These are phyloP conservation scores for Geotrichum cucujoidarum DNA, from an alignment of 1,139 yeast species.

Conservation along the genomic window DNA sequence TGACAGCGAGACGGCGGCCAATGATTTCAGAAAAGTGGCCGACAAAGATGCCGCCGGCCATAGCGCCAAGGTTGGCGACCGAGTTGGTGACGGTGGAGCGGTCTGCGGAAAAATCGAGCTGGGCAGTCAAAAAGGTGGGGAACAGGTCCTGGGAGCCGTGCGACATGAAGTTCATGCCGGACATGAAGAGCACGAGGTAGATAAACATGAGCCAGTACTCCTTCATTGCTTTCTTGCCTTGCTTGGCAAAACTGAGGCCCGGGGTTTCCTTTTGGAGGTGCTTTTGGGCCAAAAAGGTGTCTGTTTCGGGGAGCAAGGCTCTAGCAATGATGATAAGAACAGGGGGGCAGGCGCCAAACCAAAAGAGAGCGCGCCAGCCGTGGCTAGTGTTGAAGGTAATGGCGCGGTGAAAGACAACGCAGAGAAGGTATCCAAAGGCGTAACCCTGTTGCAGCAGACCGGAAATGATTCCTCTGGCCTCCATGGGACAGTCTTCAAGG, in stretches of 20 bases:
- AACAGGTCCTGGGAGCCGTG: conserved; percentile 73
- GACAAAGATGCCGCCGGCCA: conserved; percentile 56
- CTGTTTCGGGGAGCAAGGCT: conserved; percentile 54
- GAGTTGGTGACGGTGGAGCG: conserved; percentile 61
- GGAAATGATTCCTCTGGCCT: conserved; percentile 55
- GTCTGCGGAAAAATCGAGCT: conserved; percentile 47
- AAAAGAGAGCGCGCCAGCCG: conserved; percentile 72
- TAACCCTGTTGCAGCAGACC: conserved; percentile 72
- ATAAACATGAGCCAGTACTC: conserved; percentile 41
- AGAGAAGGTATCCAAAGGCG: conserved; percentile 62
- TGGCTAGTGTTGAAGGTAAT: conserved; percentile 47
- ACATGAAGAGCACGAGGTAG: conserved; percentile 53
- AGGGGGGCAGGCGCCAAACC: conserved; percentile 75
- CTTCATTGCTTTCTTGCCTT: conserved; percentile 32
- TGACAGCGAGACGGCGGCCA: conserved; percentile 57
- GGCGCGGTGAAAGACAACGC: conserved; percentile 57
- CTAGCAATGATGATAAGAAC: conserved; percentile 54
- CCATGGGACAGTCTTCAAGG: conserved; percentile 60
- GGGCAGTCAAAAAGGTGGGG: conserved; percentile 57
- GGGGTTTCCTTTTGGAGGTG: conserved; percentile 35
- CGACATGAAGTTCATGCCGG: conserved; percentile 63
- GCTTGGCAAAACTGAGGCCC: conserved; percentile 29
- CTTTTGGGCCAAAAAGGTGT: conserved; percentile 43
- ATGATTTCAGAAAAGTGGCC: conserved; percentile 58
- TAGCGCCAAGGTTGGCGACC: conserved; percentile 68